Evolutionary conservation across 306 rosid genomes (phyloP).

Genomic region (Vigna reflexopilosa): DNA sequence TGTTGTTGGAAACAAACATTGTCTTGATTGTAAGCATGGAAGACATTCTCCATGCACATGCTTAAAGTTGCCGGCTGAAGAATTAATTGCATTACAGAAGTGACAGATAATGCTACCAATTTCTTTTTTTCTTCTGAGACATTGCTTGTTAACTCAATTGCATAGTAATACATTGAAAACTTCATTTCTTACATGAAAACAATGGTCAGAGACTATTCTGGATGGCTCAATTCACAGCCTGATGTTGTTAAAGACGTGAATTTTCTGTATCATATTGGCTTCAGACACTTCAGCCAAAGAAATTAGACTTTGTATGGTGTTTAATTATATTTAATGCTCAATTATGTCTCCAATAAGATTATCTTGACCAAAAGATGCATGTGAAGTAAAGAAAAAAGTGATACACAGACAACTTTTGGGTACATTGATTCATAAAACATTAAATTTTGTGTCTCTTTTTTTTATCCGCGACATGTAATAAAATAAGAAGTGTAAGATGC

Average conservation of each 20-base stretch:
- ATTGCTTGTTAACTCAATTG: constrained; percentile 15
- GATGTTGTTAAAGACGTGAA: background rate
- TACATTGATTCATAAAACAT: too few species aligned
- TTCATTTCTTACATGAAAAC: background rate
- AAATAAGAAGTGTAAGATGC: background rate
- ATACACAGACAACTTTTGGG: too few species aligned
- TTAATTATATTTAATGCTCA: too few species aligned
- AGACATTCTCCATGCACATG: constrained; percentile 36
- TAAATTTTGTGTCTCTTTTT: too few species aligned
- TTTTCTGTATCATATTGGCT: too few species aligned
- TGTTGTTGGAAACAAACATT: constrained; percentile 45
- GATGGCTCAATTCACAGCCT: background rate
- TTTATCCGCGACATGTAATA: background rate
- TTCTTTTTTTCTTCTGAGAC: background rate
- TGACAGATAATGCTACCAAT: constrained; percentile 27
- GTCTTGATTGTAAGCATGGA: constrained; percentile 53
- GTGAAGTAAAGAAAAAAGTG: background rate
- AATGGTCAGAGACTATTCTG: background rate
- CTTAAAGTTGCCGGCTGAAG: constrained; percentile 37
- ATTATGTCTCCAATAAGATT: background rate
- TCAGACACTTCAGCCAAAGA: background rate
- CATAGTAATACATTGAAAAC: background rate
- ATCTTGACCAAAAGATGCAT: background rate
- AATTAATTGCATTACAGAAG: constrained; percentile 37
- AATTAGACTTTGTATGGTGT: background rate